Conservation (phyloP, 306 rosid genomes). For the Citrullus mucosospermus region DNA sequence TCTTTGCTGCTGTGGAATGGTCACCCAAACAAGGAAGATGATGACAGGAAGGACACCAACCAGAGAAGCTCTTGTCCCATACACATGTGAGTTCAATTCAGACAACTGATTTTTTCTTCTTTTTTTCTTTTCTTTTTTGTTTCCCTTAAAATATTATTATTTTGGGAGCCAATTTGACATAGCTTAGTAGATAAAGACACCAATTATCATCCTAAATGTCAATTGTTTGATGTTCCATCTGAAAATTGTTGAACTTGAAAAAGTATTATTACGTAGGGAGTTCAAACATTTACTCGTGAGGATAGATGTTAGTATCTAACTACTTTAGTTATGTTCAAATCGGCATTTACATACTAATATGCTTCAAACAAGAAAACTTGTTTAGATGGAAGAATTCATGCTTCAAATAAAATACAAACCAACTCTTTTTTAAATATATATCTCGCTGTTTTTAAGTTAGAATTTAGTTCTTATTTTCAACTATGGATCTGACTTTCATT, state of each 20-base stretch:
- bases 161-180: background rate
- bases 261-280: background rate
- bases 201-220: background rate
- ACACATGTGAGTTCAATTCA: slow-evolving; percentile 34
- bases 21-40: slow-evolving; percentile 56
- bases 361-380: background rate
- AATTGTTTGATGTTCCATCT: background rate
- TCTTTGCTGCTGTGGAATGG: slow-evolving; percentile 53
- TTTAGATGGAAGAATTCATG: background rate
- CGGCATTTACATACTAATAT: background rate
- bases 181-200: background rate
- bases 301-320: background rate
- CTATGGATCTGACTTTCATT: background rate
- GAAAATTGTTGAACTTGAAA: background rate
- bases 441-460: background rate
- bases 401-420: background rate
- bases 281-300: background rate
- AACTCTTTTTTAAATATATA: background rate
- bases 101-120: background rate
- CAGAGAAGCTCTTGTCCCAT: slow-evolving; percentile 16
- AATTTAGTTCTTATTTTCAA: background rate
- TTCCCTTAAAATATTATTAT: background rate
- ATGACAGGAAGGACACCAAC: slow-evolving; percentile 25
- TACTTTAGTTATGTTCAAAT: background rate
- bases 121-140: background rate